Evolutionary conservation across 2,329 filamentous ascomycete species (phyloP).

Genomic region (Fusarium xyrophilum): DNA sequence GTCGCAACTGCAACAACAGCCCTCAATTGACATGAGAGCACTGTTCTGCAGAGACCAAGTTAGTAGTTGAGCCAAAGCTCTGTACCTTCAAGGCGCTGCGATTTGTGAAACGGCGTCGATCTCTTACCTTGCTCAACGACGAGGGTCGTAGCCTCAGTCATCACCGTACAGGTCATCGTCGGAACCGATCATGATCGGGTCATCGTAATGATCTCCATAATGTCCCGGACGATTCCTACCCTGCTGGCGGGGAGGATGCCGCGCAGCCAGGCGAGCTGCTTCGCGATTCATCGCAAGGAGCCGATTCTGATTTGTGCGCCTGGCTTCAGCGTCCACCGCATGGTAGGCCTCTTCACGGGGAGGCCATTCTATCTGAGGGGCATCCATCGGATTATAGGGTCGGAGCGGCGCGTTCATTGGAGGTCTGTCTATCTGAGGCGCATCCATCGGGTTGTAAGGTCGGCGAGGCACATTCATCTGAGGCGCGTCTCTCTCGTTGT

Average conservation of each 20-base stretch:
- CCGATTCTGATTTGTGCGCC: background rate
- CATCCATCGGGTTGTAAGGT: background rate
- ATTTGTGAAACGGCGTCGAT: background rate
- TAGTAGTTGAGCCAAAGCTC: background rate
- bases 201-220: background rate
- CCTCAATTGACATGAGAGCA: background rate
- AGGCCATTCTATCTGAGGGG: background rate
- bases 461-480: background rate
- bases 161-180: background rate
- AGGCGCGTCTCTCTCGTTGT: background rate
- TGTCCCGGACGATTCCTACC: background rate
- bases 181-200: background rate
- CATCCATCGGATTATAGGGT: background rate
- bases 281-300: background rate
- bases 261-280: background rate
- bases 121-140: background rate
- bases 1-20: rapidly evolving
- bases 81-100: background rate
- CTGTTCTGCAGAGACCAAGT: background rate
- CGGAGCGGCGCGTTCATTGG: too few species aligned
- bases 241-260: background rate
- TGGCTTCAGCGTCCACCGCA: background rate
- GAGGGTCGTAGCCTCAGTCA: background rate
- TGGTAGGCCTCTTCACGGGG: background rate
- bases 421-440: background rate